Base-by-base conservation (phyloP, 129 eudicot species). In the Lonicera japonica region DNA sequence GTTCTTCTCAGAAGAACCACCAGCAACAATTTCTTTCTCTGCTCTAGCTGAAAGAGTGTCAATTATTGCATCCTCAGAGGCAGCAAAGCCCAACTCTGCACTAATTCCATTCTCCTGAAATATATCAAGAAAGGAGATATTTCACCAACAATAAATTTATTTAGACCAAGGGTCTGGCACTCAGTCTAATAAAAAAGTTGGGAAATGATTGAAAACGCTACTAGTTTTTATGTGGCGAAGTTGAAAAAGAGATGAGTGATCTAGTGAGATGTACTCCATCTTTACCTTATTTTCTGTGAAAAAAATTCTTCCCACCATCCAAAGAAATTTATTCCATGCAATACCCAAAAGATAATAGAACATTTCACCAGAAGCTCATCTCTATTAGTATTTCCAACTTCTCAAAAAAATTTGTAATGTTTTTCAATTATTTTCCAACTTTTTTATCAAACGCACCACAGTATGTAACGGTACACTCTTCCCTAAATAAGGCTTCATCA, bases 81-180 rank as follows among this genome's bases (percentile, higher is more conserved):
- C 90, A 65, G 89, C 91, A 69, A 92, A 75, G 58, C 98, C 98
- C 67, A 92, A 80, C 70, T 92, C 98, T 11, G 92, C 95, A 69
- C 76, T 92, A 61, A 92, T 92, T 29, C 83, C 95, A 56, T 55
- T 72, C 45, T 87, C 95, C 98, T 92, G 79, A 51, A 80, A 21
- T 7, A 16, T 25, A 73, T 24, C 55, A 75, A 72, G 21, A 69
- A 46, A 45, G 21, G 23, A 60, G 17, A 56, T 12, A 39, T 17
- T 56, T 4, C 52, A 61, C 54, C 52, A 60, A 56, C 2, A 50
- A 38, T 29, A 58, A 51, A 36, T 16, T 25, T 9, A n/a, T 53
- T 11, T 0, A 52, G 8, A 17, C n/a, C n/a, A n/a, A n/a, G n/a
- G n/a, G n/a, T n/a, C n/a, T n/a, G n/a, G n/a, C n/a, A n/a, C n/a